phyloP scores from a whole-genome alignment of 805 yeast species.

The Phaffomyces antillensis region DNA sequence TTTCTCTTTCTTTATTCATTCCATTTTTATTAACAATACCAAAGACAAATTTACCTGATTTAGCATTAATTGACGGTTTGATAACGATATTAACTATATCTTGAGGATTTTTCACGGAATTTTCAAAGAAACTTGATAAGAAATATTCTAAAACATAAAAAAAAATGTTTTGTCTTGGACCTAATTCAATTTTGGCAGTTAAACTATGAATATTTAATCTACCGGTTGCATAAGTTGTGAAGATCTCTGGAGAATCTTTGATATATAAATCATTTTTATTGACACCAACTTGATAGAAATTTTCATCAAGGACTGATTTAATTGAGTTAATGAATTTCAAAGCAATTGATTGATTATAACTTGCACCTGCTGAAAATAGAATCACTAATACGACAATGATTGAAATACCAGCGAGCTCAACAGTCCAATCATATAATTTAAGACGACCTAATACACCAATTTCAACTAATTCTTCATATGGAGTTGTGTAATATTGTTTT shows the following conservation, averaged over 20 bases:
- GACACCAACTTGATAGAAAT: slow-evolving; percentile 77
- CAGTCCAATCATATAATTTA: slow-evolving; percentile 61
- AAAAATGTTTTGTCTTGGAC: slow-evolving; percentile 75
- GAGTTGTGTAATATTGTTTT: slow-evolving; percentile 22
- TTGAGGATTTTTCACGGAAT: slow-evolving; percentile 41
- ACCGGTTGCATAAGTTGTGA: slow-evolving; percentile 77
- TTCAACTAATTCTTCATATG: slow-evolving; percentile 46
- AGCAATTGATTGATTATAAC: slow-evolving; percentile 50
- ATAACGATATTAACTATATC: slow-evolving; percentile 60
- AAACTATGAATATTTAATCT: slow-evolving; percentile 67
- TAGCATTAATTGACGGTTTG: slow-evolving; percentile 36
- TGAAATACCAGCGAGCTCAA: slow-evolving; percentile 54
- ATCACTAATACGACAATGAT: slow-evolving; percentile 42
- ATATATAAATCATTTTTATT: slow-evolving; percentile 37
- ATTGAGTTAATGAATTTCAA: slow-evolving; percentile 43
- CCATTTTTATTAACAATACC: slow-evolving; percentile 79
- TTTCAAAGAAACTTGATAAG: slow-evolving; percentile 50
- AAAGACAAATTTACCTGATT: slow-evolving; percentile 52
- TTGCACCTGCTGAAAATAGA: slow-evolving; percentile 52
- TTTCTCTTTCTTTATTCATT: slow-evolving; percentile 71
- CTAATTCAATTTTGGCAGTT: slow-evolving; percentile 52
- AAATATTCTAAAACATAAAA: slow-evolving; percentile 58
- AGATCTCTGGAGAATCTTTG: slow-evolving; percentile 55
- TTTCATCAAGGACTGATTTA: slow-evolving; percentile 46
- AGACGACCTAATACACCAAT: slow-evolving; percentile 58